phyloP scores from a whole-genome alignment of 257 asterid species.

The Lycium barbarum region DNA sequence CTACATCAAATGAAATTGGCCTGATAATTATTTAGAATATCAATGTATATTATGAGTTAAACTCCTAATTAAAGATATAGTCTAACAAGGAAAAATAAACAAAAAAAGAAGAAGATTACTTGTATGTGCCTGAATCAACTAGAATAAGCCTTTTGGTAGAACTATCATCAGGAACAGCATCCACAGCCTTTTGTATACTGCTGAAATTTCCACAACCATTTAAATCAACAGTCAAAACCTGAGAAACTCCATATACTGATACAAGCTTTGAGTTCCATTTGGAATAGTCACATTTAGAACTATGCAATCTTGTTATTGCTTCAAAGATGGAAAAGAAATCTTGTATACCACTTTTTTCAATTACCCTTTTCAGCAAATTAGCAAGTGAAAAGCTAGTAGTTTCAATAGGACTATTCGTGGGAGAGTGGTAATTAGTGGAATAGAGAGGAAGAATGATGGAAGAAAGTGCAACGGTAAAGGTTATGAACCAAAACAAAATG shows the following conservation, averaged over 20 bases:
- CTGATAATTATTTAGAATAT: neutral
- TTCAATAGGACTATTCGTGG: neutral
- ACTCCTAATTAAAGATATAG: neutral
- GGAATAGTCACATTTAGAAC: constrained; percentile 43
- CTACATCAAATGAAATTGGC: neutral
- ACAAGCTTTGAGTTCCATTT: constrained; percentile 63
- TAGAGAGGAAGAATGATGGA: constrained; percentile 48
- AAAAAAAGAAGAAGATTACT: constrained; percentile 32
- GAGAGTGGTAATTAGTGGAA: constrained; percentile 15
- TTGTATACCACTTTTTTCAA: constrained; percentile 42
- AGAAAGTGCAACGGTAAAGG: constrained; percentile 52
- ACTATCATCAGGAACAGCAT: constrained; percentile 63
- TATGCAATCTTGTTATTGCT: constrained; percentile 20
- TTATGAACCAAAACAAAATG: constrained; percentile 54
- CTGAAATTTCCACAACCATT: constrained; percentile 81
- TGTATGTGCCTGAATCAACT: constrained; percentile 72
- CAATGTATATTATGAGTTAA: neutral
- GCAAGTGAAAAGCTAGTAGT: constrained; percentile 23
- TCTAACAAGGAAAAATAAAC: neutral
- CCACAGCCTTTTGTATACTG: constrained; percentile 77
- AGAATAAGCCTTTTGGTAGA: constrained; percentile 57
- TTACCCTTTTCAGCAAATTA: constrained; percentile 34
- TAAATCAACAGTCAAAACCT: constrained; percentile 62
- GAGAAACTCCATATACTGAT: constrained; percentile 45
- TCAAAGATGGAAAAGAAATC: constrained; percentile 35